phyloP scores from a whole-genome alignment of 1,139 yeast genomes.

The Candida tetrigidarum region DNA sequence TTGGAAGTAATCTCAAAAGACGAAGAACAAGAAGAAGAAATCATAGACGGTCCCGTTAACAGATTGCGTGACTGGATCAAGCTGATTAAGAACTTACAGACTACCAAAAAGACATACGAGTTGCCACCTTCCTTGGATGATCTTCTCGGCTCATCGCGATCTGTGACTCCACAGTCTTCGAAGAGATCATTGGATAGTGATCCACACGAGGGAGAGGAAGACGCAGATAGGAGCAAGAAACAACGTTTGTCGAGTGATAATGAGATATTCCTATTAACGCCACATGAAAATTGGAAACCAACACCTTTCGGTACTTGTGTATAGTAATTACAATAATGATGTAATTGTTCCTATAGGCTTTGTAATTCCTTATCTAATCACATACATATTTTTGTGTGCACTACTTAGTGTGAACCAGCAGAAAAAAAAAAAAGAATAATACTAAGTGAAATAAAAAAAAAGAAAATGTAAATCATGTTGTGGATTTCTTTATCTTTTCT shows the following conservation, averaged over 20 bases:
- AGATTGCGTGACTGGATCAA: constrained; percentile 11
- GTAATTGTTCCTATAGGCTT: too few species aligned
- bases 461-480: constrained; percentile 6
- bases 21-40: too few species aligned
- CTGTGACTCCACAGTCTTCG: constrained; percentile 2
- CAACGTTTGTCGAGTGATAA: constrained; percentile 4
- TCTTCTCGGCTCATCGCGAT: constrained; percentile 19
- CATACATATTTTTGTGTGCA: background rate
- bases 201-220: constrained; percentile 6
- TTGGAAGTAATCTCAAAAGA: background rate
- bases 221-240: constrained; percentile 14
- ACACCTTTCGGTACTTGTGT: constrained; percentile 34
- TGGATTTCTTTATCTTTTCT: constrained; percentile 1
- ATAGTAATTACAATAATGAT: background rate
- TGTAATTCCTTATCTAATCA: constrained; percentile 8
- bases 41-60: background rate
- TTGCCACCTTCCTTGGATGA: constrained; percentile 32
- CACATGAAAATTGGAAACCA: constrained; percentile 36
- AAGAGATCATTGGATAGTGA: constrained; percentile 10
- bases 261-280: constrained; percentile 29
- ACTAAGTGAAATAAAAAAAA: too few species aligned
- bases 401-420: too few species aligned
- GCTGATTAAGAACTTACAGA: constrained; percentile 7
- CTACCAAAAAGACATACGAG: constrained; percentile 16
- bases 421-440: background rate